phyloP scores from a whole-genome alignment of 495 filamentous ascomycete genomes.

The Tuber calosporum region DNA sequence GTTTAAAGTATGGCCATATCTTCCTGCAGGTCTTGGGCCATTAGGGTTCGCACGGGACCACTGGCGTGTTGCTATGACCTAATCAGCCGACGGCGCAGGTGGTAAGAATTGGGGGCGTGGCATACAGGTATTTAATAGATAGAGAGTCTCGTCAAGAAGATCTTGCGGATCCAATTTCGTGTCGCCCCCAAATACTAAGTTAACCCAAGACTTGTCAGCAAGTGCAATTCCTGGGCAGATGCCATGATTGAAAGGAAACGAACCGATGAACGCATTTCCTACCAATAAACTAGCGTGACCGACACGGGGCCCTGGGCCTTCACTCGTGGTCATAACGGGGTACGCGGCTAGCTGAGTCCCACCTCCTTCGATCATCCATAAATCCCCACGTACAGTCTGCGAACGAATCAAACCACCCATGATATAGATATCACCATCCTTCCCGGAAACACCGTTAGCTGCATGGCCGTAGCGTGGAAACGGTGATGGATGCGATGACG shows the following conservation, averaged over 20 bases:
- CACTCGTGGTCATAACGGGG: constrained; percentile 80
- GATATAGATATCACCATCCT: constrained; percentile 94
- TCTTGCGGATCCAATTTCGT: constrained; percentile 93
- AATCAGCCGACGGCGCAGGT: not conserved
- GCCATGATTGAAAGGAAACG: constrained; percentile 11
- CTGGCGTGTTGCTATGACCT: constrained; percentile 74
- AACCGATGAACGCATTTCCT: constrained; percentile 91
- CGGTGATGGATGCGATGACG: constrained; percentile 71
- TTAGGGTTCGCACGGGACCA: constrained; percentile 90
- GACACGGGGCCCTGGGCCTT: constrained; percentile 91
- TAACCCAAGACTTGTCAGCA: constrained; percentile 11
- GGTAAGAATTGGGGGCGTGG: constrained; percentile 10
- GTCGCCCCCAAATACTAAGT: constrained; percentile 78
- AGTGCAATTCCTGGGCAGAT: not conserved
- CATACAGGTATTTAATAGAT: constrained; percentile 96
- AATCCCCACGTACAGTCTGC: constrained; percentile 86
- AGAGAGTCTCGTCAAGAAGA: constrained; percentile 86
- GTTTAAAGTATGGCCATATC: constrained; percentile 94
- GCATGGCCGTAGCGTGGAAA: constrained; percentile 97
- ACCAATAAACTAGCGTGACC: constrained; percentile 92
- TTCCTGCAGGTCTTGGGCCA: constrained; percentile 72
- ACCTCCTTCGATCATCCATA: constrained; percentile 95
- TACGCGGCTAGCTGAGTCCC: constrained; percentile 78
- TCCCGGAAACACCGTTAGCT: constrained; percentile 83
- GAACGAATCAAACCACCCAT: constrained; percentile 96